Base-by-base conservation (phyloP, 306 rosid species). In the Inga laurina region DNA sequence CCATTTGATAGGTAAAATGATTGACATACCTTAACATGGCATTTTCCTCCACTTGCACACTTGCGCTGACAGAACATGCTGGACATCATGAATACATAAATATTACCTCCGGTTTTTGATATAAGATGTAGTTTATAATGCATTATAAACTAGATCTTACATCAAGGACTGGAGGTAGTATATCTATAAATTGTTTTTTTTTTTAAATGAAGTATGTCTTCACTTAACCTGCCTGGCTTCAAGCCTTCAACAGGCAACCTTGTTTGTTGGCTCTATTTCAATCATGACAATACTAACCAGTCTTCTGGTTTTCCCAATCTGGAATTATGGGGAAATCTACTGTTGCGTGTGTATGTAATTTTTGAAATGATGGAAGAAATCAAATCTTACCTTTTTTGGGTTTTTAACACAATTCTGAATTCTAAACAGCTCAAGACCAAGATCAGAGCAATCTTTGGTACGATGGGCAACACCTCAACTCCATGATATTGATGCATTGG, bases 401-500 rank as follows among this genome's bases (percentile, higher is more conserved):
- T 70, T 83, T 68, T 39, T 75, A 44, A 83, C 83, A 81, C 35
- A 45, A 72, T 81, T 81, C 16, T 27, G 74, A 15, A 62, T 62
- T 27, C 68, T 62, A 3, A 65, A 82, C 91, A 97, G 99, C 90
- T 87, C 92, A 66, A 97, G 89, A 88, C 81, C 93, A 68, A 90
- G 99, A 83, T 87, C 87, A 44, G 99, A 97, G 84, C 99, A 97
- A 79, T 93, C 97, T 61, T 88, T 97, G 88, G 99, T 92, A 86
- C 88, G 97, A 76, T 97, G 99, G 99, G 98, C 99, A 37, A 91
- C 97, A 14, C 99, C 99, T 82, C 99, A 97, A 87, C 97, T 97
- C 65, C 99, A 97, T 79, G 99, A 97, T 81, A 97, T 97, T 10
- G 99, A 97, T 74, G 98, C 99, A 54, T 86, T 97, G 87, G 89